These are phyloP conservation scores for Sophora flavescens DNA, from an alignment of 306 rosid species.

Conservation along the genomic window DNA sequence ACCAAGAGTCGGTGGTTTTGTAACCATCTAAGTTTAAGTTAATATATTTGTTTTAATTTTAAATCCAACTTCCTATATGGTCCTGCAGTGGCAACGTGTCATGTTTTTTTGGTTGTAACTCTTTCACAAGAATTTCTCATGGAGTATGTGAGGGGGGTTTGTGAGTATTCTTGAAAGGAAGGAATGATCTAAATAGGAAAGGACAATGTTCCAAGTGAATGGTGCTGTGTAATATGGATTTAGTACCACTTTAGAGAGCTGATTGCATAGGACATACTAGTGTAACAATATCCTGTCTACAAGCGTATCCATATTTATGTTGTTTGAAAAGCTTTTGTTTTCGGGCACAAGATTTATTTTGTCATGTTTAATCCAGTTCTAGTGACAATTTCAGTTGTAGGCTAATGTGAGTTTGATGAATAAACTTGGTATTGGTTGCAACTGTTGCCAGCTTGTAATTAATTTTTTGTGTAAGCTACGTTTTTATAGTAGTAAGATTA, in stretches of 20 bases:
- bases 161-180: too few species aligned
- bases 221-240: constrained; percentile 6
- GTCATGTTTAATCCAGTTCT: background rate
- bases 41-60: too few species aligned
- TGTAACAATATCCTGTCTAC: too few species aligned
- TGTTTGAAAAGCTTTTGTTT: background rate
- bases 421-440: constrained; percentile 33
- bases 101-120: too few species aligned
- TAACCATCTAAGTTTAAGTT: constrained; percentile 14
- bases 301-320: too few species aligned
- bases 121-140: too few species aligned
- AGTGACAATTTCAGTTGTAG: constrained; percentile 9
- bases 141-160: too few species aligned
- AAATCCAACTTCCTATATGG: too few species aligned
- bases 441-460: background rate
- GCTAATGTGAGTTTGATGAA: constrained; percentile 26
- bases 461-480: background rate
- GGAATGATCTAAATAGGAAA: too few species aligned
- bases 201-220: constrained; percentile 1
- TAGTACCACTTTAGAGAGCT: constrained; percentile 9
- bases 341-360: constrained; percentile 24
- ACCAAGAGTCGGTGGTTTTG: background rate
- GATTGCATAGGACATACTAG: background rate
- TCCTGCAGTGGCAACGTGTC: too few species aligned
- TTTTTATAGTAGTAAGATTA: constrained; percentile 26